A percentile compares a stretch with the other conserved stretches of the same genome.
Conservation (phyloP, 495 filamentous ascomycete species). For the Tuber indicum region DNA sequence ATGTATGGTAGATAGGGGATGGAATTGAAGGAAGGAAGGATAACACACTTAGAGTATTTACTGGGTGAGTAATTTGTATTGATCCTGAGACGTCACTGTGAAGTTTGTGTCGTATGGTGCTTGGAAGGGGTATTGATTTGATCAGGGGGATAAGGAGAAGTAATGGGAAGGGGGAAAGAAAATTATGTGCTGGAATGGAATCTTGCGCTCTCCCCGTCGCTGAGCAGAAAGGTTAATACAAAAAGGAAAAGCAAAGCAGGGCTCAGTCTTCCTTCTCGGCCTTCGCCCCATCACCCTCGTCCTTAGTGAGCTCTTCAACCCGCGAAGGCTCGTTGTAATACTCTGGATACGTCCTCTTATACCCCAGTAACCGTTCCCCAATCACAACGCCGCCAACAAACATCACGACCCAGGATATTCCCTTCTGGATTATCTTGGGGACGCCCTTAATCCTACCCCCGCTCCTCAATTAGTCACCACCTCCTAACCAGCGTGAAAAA, state of each 20-base stretch:
- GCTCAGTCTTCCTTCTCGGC: not conserved
- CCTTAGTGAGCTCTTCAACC: not conserved
- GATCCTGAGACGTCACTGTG: not conserved
- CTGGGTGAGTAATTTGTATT: not conserved
- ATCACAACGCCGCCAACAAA: constrained; percentile 24
- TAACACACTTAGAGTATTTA: not conserved
- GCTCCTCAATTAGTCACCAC: not conserved
- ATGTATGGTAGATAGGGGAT: constrained; percentile 12
- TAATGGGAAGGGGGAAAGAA: constrained; percentile 4
- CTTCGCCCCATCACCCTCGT: not conserved
- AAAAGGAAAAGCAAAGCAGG: not conserved
- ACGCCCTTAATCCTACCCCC: constrained; percentile 13
- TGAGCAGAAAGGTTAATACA: not conserved
- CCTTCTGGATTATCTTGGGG: constrained; percentile 22
- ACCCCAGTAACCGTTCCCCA: constrained; percentile 19
- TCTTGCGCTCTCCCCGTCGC: not conserved
- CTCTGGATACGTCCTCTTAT: constrained; percentile 22
- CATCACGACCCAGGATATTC: constrained; percentile 27
- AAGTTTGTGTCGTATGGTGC: not conserved
- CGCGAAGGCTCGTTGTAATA: constrained; percentile 1
- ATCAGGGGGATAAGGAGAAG: constrained; percentile 7
- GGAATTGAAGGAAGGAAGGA: constrained; percentile 5
- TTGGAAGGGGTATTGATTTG: not conserved
- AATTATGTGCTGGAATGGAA: constrained; percentile 3
- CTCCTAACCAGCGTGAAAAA: constrained; percentile 1